Evolutionary conservation across 2,329 filamentous ascomycete species (phyloP), one percentile per base, ranked within the genome.

Genomic region (Aureobasidium lini): DNA sequence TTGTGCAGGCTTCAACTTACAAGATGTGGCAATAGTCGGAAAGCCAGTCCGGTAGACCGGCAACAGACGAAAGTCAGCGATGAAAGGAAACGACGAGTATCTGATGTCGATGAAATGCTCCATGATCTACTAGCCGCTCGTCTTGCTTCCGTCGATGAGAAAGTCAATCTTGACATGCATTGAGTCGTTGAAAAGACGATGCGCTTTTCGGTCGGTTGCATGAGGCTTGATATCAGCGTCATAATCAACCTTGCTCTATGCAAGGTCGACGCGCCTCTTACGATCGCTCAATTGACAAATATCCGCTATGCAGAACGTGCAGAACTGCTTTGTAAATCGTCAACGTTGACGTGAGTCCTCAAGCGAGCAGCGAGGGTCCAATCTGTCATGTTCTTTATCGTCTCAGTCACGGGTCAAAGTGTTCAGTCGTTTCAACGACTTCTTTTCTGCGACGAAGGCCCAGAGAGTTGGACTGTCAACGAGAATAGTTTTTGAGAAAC

Each of bases 211-310:
- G 54, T 23, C 32, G 29, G 11, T 28, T 40, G 52, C 52, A 57
- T 57, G 54, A 10, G 43, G 34, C 42, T 57, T 57, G 43, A 57
- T 48, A 32, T 57, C 32, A 28, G 54, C 43, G 54, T 57, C 54
- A 57, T 57, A 37, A 28, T 15, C 28, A n/a, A 42, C 31, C 40
- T 44, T 44, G 39, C 29, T 37, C 39, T 32, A 56, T 46, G 52
- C 40, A 56, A 46, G 52, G 31, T 37, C 18, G 42, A 56, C 31
- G 40, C 52, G 40, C 52, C 40, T 18, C 31, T 29, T 36, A 46
- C 52, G 52, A 56, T 46, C 7, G 37, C 32, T 43, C 31, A 44
- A 28, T 40, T 32, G 52, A 46, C 32, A 36, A 37, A 43, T 11
- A 34, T 34, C 39, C 50, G 50, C 50, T 16, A 28, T 29, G 29